Percentiles rank a stretch among this genome's conserved stretches.
Evolutionary conservation across 73 alveolate genomes (phyloP).

Genomic region (Paramecium primaurelia): DNA sequence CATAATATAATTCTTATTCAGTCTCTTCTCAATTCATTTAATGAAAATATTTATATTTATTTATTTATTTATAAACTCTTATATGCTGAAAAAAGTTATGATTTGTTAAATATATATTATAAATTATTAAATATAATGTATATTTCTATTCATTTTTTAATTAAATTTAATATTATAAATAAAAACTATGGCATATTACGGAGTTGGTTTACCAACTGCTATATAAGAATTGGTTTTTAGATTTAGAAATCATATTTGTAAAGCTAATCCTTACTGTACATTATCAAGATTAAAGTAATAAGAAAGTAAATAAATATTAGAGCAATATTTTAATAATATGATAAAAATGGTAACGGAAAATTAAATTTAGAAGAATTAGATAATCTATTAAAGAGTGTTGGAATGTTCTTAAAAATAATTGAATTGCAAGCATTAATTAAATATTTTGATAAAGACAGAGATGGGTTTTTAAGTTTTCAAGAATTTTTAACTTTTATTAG

Average conservation of each 20-base stretch:
- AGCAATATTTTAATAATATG: neutral
- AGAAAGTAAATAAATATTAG: neutral
- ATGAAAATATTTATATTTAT: neutral
- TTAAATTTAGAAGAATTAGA: slow-evolving; percentile 15
- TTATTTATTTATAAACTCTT: neutral
- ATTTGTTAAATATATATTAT: neutral
- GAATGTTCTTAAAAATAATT: slow-evolving; percentile 21
- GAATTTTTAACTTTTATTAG: slow-evolving; percentile 4
- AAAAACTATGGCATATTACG: slow-evolving; percentile 15
- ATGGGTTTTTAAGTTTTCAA: neutral
- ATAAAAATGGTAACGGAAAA: slow-evolving; percentile 43
- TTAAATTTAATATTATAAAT: neutral
- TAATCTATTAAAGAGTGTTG: neutral
- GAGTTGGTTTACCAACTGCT: slow-evolving; percentile 35
- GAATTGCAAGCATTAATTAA: neutral
- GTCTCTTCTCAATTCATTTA: neutral
- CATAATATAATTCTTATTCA: neutral
- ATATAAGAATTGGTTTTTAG: slow-evolving; percentile 20
- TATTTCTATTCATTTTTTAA: neutral
- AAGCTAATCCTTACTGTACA: slow-evolving; percentile 40
- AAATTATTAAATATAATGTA: neutral
- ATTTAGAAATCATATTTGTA: neutral
- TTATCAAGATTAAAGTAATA: neutral
- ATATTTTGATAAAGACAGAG: slow-evolving; percentile 32
- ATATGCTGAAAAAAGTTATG: neutral